These are phyloP conservation scores for Xerocomus brunneocitrinus DNA, from an alignment of 768 basidiomycete species.

Conservation along the genomic window DNA sequence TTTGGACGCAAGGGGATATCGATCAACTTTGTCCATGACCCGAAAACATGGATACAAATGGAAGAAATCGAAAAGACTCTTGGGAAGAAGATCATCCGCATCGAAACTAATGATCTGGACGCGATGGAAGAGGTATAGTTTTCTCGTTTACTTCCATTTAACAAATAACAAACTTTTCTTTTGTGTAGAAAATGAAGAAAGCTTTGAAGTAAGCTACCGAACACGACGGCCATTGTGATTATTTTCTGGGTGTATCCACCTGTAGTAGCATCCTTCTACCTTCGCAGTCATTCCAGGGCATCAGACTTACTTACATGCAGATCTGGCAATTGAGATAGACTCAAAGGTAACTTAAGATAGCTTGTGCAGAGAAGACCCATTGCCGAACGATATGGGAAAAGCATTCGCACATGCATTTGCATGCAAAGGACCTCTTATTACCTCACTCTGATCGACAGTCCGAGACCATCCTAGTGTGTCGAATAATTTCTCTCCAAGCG, in stretches of 20 bases:
- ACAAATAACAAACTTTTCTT: not conserved
- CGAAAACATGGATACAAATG: slow-evolving; percentile 85
- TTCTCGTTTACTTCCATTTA: not conserved
- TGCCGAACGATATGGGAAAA: no score
- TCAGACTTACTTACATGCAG: no score
- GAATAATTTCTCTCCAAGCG: no score
- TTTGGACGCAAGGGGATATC: slow-evolving; percentile 97
- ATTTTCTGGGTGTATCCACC: not conserved
- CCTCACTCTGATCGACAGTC: no score
- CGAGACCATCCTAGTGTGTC: no score
- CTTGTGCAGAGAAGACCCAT: no score
- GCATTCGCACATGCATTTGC: no score
- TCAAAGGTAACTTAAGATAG: no score
- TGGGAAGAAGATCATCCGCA: slow-evolving; percentile 73
- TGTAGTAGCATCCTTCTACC: not conserved
- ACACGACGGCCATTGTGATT: not conserved
- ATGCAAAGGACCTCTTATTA: no score
- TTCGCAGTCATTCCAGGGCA: not conserved
- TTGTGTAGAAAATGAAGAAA: slow-evolving; percentile 71
- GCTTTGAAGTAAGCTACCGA: slow-evolving; percentile 52
- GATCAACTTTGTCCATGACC: slow-evolving; percentile 95
- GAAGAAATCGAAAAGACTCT: slow-evolving; percentile 79
- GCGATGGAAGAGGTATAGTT: slow-evolving; percentile 84
- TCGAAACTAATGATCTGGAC: slow-evolving; percentile 88
- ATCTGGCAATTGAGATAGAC: no score